These are phyloP conservation scores for Salicornia ramosissima DNA, from an alignment of 148 eudicot genomes.

Conservation along the genomic window DNA sequence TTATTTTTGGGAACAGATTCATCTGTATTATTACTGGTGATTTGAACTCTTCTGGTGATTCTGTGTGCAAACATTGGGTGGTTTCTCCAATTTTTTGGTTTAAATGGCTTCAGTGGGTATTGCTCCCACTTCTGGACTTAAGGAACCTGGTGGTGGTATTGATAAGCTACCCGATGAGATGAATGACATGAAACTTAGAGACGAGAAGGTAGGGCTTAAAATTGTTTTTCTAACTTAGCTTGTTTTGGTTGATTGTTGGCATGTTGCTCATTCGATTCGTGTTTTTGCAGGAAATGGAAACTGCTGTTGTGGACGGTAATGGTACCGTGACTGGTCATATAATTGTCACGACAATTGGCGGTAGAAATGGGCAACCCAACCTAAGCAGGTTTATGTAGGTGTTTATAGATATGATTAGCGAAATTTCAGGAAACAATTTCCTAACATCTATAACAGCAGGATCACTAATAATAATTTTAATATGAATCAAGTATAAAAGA, in stretches of 20 bases:
- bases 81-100: neutral
- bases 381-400: slow-evolving; percentile 95
- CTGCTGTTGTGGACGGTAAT: slow-evolving; percentile 65
- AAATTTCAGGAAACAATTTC: too few species aligned
- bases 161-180: slow-evolving; percentile 58
- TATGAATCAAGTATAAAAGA: too few species aligned
- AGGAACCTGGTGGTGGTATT: slow-evolving; percentile 40
- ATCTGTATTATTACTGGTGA: neutral
- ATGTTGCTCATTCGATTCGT: slow-evolving; percentile 1
- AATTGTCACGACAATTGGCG: slow-evolving; percentile 79
- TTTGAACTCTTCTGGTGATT: neutral
- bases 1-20: slow-evolving; percentile 12
- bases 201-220: slow-evolving; percentile 46
- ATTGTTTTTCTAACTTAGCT: neutral
- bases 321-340: slow-evolving; percentile 83
- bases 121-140: slow-evolving; percentile 41
- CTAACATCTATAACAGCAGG: too few species aligned
- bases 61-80: neutral
- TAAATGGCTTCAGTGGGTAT: slow-evolving; percentile 52
- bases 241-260: neutral
- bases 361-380: slow-evolving; percentile 68
- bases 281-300: slow-evolving; percentile 58
- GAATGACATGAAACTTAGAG: slow-evolving; percentile 69
- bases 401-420: too few species aligned
- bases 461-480: too few species aligned